Base-by-base conservation (phyloP, 768 basidiomycete genomes). In the Amanita jacksonii region DNA sequence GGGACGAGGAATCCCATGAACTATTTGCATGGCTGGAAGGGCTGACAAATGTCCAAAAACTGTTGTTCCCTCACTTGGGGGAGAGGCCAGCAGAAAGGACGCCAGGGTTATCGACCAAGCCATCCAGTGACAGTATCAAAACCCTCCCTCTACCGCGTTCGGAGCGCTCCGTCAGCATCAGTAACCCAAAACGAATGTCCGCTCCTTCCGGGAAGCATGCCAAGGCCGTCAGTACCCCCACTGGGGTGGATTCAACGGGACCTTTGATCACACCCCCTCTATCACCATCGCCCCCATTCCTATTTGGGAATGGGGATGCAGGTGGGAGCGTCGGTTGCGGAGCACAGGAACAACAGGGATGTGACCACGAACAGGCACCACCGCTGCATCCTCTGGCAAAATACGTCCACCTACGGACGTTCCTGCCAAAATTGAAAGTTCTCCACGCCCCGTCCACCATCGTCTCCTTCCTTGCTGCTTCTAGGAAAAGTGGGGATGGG, bases 1-100 rank as follows among this genome's bases (percentile, higher is more conserved):
- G 59, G 2, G 49, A 52, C 18, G 51, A 58, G 23, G 66, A 71
- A 49, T 57, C 52, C 22, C 52, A 51, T 19, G 55, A 60, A 9
- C 37, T 69, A 37, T 66, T 71, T 37, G 56, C 60, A 19, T 67
- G 69, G 69, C 54, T 72, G 24, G 63, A 67, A 44, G 67, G 68
- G 24, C 67, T 71, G 49, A 59, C 58, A 28, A 67, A 69, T 49
- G 58, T 73, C 46, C 57, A 56, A 24, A 50, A 57, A 7, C 57
- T 74, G 33, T 58, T 54, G 8, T 65, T 74, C 33, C 69, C 69
- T 18, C 58, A 65, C 37, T 59, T 71, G 22, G 49, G 62, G 15
- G 62, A 63, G 42, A 42, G 45, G n/a, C n/a, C 8, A 15, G 15
- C 31, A n/a, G n/a, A n/a, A n/a, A n/a, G n/a, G n/a, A n/a, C n/a